Evolutionary conservation across 768 basidiomycete genomes (phyloP).

Genomic region (Punctularia strigosozonata): DNA sequence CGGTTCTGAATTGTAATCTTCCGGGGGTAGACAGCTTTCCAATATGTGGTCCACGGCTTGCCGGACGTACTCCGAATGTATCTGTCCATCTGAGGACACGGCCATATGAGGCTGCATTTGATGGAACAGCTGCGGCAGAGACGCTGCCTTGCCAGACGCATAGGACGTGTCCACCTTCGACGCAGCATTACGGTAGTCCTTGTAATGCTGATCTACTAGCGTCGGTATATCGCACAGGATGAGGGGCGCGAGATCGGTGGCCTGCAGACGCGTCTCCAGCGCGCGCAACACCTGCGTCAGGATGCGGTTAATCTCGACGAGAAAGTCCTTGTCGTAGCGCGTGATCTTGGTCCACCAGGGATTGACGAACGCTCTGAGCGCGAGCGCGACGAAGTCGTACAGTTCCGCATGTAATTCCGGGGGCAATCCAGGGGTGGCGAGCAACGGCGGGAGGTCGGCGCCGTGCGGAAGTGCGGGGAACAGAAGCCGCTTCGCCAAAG

Average conservation of each 20-base stretch:
- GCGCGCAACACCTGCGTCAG: slow-evolving; percentile 44
- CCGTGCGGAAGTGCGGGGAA: slow-evolving; percentile 40
- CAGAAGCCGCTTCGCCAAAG: slow-evolving; percentile 35
- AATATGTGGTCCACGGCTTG: slow-evolving; percentile 72
- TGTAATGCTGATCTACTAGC: slow-evolving; percentile 64
- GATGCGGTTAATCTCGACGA: slow-evolving; percentile 56
- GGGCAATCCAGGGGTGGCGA: slow-evolving; percentile 29
- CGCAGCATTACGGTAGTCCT: slow-evolving; percentile 62
- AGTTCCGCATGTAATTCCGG: slow-evolving; percentile 55
- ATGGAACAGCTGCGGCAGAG: slow-evolving; percentile 63
- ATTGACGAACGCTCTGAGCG: slow-evolving; percentile 65
- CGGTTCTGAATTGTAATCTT: slow-evolving; percentile 67
- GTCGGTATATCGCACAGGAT: slow-evolving; percentile 51
- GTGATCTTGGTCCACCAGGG: slow-evolving; percentile 84
- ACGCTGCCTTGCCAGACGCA: slow-evolving; percentile 50
- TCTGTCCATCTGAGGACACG: slow-evolving; percentile 45
- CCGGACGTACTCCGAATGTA: slow-evolving; percentile 70
- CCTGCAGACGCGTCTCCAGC: slow-evolving; percentile 45
- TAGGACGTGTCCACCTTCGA: slow-evolving; percentile 59
- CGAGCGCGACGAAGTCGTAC: slow-evolving; percentile 73
- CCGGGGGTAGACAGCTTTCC: slow-evolving; percentile 55
- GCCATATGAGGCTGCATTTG: slow-evolving; percentile 81
- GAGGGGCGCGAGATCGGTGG: slow-evolving; percentile 47
- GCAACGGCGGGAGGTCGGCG: slow-evolving; percentile 39
- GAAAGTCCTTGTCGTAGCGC: slow-evolving; percentile 73